These are phyloP conservation scores for Gillenia trifoliata DNA, from an alignment of 306 rosid genomes.

Conservation along the genomic window DNA sequence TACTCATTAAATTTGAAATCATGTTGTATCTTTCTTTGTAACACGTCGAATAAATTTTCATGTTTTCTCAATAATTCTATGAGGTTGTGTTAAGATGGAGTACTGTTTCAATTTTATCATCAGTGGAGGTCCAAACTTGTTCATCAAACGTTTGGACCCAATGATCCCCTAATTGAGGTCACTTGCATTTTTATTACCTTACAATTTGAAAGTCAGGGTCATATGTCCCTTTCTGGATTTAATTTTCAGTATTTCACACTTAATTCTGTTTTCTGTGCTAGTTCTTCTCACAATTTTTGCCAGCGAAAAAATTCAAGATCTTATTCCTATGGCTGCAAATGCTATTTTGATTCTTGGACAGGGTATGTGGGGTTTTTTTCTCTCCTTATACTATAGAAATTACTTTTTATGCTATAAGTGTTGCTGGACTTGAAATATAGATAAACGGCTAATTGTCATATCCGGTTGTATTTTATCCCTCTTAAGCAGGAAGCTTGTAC, in stretches of 20 bases:
- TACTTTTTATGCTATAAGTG: not conserved
- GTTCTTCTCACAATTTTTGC: conserved; percentile 63
- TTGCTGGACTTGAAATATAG: not conserved
- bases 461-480: conserved; percentile 5
- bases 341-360: conserved; percentile 83
- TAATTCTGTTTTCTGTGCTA: conserved; percentile 25
- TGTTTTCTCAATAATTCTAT: not conserved
- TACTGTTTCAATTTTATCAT: not conserved
- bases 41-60: not conserved
- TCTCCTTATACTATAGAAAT: not conserved
- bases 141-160: not conserved
- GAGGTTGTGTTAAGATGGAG: not conserved
- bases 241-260: not conserved
- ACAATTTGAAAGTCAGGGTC: not conserved
- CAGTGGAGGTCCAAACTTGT: conserved; percentile 1
- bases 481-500: conserved; percentile 68
- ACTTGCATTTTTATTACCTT: not conserved
- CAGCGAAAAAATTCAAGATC: conserved; percentile 74
- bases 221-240: not conserved
- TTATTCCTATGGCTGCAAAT: conserved; percentile 58
- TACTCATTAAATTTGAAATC: conserved; percentile 13
- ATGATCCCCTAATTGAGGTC: too few species aligned
- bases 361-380: conserved; percentile 41
- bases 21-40: not conserved
- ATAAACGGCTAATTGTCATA: not conserved